Conservation (phyloP, 441 rosid genomes). For the Euphorbia corollata region DNA sequence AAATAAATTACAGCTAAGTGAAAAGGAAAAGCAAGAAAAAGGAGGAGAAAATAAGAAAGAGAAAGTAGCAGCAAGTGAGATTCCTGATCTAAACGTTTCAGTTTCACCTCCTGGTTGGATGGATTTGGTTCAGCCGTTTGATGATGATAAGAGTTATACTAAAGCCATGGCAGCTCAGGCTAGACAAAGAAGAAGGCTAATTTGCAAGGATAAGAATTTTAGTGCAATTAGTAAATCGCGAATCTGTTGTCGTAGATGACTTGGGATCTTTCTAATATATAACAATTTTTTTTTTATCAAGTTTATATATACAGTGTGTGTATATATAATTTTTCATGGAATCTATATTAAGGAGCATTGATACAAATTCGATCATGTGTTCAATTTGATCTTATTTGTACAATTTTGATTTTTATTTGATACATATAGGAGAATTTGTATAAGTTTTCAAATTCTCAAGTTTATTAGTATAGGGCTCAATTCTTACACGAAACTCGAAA, state of each 20-base stretch:
- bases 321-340: too few species aligned
- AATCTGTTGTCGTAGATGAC: slow-evolving; percentile 11
- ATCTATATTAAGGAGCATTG: too few species aligned
- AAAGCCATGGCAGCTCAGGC: slow-evolving; percentile 31
- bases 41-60: neutral
- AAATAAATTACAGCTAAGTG: neutral
- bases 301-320: too few species aligned
- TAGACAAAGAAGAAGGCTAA: slow-evolving; percentile 29
- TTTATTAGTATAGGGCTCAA: too few species aligned
- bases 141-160: neutral
- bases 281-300: neutral
- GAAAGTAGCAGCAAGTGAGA: slow-evolving; percentile 7
- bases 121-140: neutral
- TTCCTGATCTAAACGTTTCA: slow-evolving; percentile 25
- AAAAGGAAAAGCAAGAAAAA: neutral
- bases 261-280: neutral
- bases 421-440: too few species aligned
- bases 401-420: too few species aligned
- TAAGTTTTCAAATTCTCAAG: too few species aligned
- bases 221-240: slow-evolving; percentile 12
- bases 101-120: neutral
- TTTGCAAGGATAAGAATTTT: slow-evolving; percentile 23
- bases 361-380: too few species aligned
- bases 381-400: too few species aligned
- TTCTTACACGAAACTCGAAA: too few species aligned